Base-by-base conservation (phyloP, 768 basidiomycete genomes). In the Grammothele lineata region DNA sequence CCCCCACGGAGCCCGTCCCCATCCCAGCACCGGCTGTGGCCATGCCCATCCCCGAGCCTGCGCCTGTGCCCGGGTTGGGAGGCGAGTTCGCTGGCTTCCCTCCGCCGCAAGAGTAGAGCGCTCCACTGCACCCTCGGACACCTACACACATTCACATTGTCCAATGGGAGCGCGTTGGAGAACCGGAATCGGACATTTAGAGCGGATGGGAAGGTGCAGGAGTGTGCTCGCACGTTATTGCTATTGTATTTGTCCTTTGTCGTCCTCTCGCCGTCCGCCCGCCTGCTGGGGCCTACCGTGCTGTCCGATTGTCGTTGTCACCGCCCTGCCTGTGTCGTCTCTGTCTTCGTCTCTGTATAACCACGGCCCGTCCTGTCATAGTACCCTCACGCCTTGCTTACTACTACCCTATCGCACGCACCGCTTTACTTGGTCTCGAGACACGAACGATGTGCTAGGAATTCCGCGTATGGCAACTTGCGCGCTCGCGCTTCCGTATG, bases 231-330 rank as follows among this genome's bases (percentile, higher is more conserved):
- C 51, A 43, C 51, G 51, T 47, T 48, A 44, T 45, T 56, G 51
- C 51, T 50, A 53, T 43, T 56, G 55, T 56, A 56, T 53, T 47
- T 37, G 26, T 37, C 48, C 32, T 30, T 18, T 39, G 48, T 42
- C 43, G 38, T 45, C 43, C 23, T 23, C 24, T 12, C 7, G 6
- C 35, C 37, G 17, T 35, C 17, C 34, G 42, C 42, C 37, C 36
- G 40, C 27, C 23, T 40, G 39, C 32, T 11, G 38, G 42, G 32
- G 30, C 40, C 3, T 30, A 22, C 43, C n/a, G 30, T 39, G 43
- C n/a, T n/a, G n/a, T n/a, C n/a, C n/a, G n/a, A n/a, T 33, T 36
- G 34, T 25, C 26, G 38, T 15, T 40, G 22, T 40, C 23, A 3
- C 11, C 38, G n/a, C n/a, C n/a, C 10, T 30, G 38, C 38, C 21